These are phyloP conservation scores for Cryptococcus amylolentus DNA, from an alignment of 1,284 basidiomycete species.

Conservation along the genomic window DNA sequence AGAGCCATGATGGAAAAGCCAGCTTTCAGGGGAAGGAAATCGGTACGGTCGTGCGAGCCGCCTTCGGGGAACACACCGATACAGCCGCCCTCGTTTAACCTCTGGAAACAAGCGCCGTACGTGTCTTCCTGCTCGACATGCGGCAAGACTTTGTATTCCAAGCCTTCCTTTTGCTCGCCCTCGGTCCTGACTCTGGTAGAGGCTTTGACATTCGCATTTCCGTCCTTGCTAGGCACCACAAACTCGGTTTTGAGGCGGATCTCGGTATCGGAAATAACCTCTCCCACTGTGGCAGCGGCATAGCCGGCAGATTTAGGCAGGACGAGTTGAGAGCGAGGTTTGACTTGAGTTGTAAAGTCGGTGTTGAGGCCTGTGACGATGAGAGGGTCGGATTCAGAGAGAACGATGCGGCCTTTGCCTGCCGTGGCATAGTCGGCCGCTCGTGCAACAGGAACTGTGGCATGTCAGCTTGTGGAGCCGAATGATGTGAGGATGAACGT, in stretches of 20 bases:
- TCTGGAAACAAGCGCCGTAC: conserved; percentile 90
- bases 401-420: conserved; percentile 69
- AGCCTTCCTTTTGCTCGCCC: conserved; percentile 56
- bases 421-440: conserved; percentile 83
- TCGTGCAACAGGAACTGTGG: conserved; percentile 81
- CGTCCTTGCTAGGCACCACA: conserved; percentile 48
- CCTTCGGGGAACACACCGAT: conserved; percentile 98
- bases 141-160: conserved; percentile 73
- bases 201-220: conserved; percentile 63
- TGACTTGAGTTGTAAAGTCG: conserved; percentile 71
- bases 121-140: conserved; percentile 90
- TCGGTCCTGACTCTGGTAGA: conserved; percentile 68
- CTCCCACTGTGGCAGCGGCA: conserved; percentile 75
- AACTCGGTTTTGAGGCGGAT: conserved; percentile 83
- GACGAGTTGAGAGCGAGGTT: conserved; percentile 80
- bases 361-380: conserved; percentile 75
- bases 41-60: conserved; percentile 93
- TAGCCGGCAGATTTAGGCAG: conserved; percentile 79
- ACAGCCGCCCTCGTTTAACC: conserved; percentile 78
- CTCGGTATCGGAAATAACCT: conserved; percentile 86
- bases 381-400: conserved; percentile 73
- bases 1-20: conserved; percentile 97
- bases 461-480: not conserved
- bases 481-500: conserved; percentile 47
- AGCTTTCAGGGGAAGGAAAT: conserved; percentile 90